Evolutionary conservation across 2,329 filamentous ascomycete species (phyloP).

Genomic region (Exophiala spinifera): DNA sequence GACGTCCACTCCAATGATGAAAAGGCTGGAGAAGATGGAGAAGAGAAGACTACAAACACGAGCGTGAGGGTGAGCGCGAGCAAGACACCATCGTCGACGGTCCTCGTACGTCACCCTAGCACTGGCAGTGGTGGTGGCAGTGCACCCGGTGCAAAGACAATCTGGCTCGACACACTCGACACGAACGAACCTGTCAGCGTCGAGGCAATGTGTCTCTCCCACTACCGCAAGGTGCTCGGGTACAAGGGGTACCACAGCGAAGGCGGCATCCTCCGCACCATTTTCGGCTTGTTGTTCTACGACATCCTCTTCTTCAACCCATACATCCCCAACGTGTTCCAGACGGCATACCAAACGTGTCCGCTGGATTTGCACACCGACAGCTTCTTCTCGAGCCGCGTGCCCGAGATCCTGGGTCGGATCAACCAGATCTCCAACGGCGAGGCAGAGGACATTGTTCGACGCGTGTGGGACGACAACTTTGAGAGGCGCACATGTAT

Average conservation of each 20-base stretch:
- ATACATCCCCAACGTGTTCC: conserved; percentile 94
- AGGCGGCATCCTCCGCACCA: conserved; percentile 84
- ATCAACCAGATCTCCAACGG: conserved; percentile 87
- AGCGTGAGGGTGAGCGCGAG: no score
- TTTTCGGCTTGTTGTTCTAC: conserved; percentile 88
- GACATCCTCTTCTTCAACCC: conserved; percentile 74
- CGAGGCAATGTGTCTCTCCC: conserved; percentile 87
- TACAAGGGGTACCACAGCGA: conserved; percentile 97
- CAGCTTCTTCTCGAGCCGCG: conserved; percentile 80
- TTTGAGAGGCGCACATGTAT: conserved; percentile 72
- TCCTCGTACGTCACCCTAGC: conserved; percentile 13
- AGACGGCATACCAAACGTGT: conserved; percentile 91
- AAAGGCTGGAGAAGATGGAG: no score
- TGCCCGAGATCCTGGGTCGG: conserved; percentile 83
- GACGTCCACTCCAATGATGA: no score
- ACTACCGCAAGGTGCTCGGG: conserved; percentile 70
- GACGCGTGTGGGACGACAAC: conserved; percentile 65
- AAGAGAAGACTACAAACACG: no score
- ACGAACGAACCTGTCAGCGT: conserved; percentile 74
- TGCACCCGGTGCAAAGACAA: conserved; percentile 59
- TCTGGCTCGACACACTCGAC: conserved; percentile 79
- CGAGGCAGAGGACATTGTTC: conserved; percentile 64
- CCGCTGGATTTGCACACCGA: conserved; percentile 91
- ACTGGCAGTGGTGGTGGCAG: conserved; percentile 32
- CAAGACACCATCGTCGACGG: not conserved